Conservation (phyloP, 192 early-diverging fungal genomes). For the Backusella luteola region DNA sequence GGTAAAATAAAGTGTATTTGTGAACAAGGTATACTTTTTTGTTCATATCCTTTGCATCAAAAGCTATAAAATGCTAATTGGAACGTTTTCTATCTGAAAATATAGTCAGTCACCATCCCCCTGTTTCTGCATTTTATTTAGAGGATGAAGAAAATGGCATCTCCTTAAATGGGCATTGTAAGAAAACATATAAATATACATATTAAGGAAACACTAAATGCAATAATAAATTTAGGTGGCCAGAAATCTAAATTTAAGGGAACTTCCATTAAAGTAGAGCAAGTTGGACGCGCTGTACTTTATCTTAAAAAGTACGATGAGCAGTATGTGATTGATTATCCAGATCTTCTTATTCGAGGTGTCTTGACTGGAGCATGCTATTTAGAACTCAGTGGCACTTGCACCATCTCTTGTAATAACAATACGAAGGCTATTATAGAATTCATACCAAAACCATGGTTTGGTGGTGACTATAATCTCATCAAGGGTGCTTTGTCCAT, state of each 20-base stretch:
- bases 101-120: slow-evolving; percentile 68
- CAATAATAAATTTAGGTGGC: slow-evolving; percentile 27
- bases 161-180: slow-evolving; percentile 59
- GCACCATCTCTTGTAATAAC: slow-evolving; percentile 54
- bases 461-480: slow-evolving; percentile 59
- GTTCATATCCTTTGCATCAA: background rate
- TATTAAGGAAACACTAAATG: background rate
- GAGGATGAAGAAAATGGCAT: slow-evolving; percentile 61
- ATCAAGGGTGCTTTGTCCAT: slow-evolving; percentile 31
- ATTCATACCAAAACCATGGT: slow-evolving; percentile 62
- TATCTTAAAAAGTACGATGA: slow-evolving; percentile 52
- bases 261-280: slow-evolving; percentile 62
- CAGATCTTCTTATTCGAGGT: slow-evolving; percentile 59
- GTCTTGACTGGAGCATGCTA: slow-evolving; percentile 59
- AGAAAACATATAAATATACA: background rate
- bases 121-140: slow-evolving; percentile 66
- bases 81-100: background rate
- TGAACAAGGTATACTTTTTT: slow-evolving; percentile 47
- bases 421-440: slow-evolving; percentile 56
- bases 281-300: slow-evolving; percentile 61
- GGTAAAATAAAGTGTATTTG: slow-evolving; percentile 52
- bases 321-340: slow-evolving; percentile 57
- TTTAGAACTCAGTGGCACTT: slow-evolving; percentile 59
- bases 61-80: background rate
- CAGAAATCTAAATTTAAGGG: slow-evolving; percentile 65